These are phyloP conservation scores for Yamadazyma philogaea DNA, from an alignment of 805 yeast species.

Conservation along the genomic window DNA sequence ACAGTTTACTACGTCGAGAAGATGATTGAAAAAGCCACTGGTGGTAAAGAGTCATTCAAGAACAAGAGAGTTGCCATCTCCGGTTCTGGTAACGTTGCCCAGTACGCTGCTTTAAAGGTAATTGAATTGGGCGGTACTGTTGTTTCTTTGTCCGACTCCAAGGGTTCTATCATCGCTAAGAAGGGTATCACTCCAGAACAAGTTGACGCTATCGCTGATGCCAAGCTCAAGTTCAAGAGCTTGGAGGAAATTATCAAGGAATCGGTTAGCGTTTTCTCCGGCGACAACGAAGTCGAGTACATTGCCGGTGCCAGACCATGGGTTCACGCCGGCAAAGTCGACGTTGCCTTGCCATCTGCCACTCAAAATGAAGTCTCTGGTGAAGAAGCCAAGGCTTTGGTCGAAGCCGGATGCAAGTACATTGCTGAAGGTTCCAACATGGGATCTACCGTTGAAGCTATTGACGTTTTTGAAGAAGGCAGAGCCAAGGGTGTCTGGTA, in stretches of 20 bases:
- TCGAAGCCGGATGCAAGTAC: slow-evolving; percentile 86
- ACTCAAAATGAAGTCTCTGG: slow-evolving; percentile 98
- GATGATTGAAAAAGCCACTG: slow-evolving; percentile 91
- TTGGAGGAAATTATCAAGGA: slow-evolving; percentile 62
- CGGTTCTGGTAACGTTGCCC: slow-evolving; percentile 99
- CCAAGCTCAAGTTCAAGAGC: slow-evolving; percentile 74
- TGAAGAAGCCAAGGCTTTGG: slow-evolving; percentile 92
- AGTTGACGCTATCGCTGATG: slow-evolving; percentile 67
- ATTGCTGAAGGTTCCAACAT: slow-evolving; percentile 99
- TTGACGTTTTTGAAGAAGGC: slow-evolving; percentile 86
- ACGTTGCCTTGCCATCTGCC: slow-evolving; percentile 96
- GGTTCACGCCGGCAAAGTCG: slow-evolving; percentile 86
- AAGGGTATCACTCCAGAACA: slow-evolving; percentile 84
- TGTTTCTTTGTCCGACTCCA: slow-evolving; percentile 91
- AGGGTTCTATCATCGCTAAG: slow-evolving; percentile 79
- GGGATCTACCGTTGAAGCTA: slow-evolving; percentile 99
- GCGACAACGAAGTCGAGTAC: slow-evolving; percentile 61
- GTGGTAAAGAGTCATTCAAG: slow-evolving; percentile 82
- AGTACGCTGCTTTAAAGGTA: slow-evolving; percentile 95
- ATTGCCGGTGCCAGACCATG: slow-evolving; percentile 95
- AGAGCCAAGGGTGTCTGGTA: slow-evolving; percentile 80
- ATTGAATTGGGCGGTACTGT: slow-evolving; percentile 96
- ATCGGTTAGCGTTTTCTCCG: slow-evolving; percentile 56
- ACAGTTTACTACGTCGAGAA: slow-evolving; percentile 94
- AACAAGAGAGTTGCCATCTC: slow-evolving; percentile 96